Percentiles rank a stretch among this genome's conserved stretches.
These are phyloP conservation scores for Trapa bicornis DNA, from an alignment of 345 rosid species.

Conservation along the genomic window DNA sequence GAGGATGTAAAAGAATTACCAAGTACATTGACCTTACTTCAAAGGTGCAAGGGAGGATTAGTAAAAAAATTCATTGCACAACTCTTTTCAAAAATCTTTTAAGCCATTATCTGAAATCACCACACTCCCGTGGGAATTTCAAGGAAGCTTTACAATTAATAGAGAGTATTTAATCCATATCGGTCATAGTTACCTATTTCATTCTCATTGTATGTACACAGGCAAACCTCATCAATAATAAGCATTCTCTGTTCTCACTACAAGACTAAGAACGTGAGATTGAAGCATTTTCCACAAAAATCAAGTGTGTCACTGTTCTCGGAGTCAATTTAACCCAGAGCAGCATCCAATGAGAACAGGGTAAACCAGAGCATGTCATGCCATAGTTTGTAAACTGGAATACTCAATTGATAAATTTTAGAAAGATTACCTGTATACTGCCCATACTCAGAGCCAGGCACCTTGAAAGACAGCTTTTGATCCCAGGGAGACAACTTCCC, in stretches of 20 bases:
- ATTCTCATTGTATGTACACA: no score
- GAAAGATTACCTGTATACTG: conserved; percentile 20
- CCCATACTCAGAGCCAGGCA: conserved; percentile 23
- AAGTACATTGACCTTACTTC: no score
- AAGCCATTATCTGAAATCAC: no score
- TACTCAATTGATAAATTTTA: not conserved
- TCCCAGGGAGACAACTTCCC: conserved; percentile 22
- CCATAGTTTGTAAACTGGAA: not conserved
- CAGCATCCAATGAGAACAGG: not conserved
- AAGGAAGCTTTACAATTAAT: no score
- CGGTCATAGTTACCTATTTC: no score
- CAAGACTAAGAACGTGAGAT: not conserved
- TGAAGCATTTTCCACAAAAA: not conserved
- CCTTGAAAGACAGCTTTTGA: conserved; percentile 31
- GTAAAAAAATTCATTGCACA: no score
- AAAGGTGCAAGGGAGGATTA: no score
- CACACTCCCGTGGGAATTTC: no score
- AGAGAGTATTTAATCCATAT: no score
- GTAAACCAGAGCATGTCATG: not conserved
- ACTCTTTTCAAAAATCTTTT: no score
- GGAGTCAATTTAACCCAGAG: not conserved
- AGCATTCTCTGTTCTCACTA: not conserved
- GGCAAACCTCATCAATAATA: no score
- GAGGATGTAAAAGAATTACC: no score
- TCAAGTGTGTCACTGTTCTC: not conserved